A percentile compares a stretch with the other conserved stretches of the same genome.
phyloP scores from a whole-genome alignment of 106 monocot species.

The Dendrobium huoshanense region DNA sequence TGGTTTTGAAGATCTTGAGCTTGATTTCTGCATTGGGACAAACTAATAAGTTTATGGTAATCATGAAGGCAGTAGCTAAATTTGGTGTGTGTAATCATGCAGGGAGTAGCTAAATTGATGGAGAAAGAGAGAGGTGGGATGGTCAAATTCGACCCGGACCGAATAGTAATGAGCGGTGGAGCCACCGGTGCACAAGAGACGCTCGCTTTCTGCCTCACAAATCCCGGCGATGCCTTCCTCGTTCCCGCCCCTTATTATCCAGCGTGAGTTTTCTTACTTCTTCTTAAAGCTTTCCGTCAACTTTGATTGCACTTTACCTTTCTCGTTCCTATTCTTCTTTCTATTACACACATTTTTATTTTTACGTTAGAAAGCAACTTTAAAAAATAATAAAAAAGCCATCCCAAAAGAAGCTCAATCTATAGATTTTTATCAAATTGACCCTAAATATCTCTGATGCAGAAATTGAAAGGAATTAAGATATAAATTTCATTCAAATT shows the following conservation, averaged over 20 bases:
- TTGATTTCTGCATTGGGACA: background rate
- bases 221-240: slow-evolving; percentile 71
- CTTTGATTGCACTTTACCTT: no score
- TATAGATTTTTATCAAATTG: no score
- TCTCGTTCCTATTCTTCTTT: no score
- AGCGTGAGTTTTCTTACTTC: slow-evolving; percentile 25
- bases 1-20: no score
- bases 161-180: slow-evolving; percentile 54
- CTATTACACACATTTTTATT: no score
- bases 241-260: slow-evolving; percentile 69
- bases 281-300: no score
- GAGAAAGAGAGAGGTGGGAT: slow-evolving; percentile 20
- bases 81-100: slow-evolving; percentile 10
- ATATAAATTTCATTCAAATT: no score
- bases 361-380: no score
- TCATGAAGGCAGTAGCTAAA: slow-evolving; percentile 16
- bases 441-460: no score
- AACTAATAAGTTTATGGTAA: background rate
- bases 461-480: no score
- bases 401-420: no score
- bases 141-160: slow-evolving; percentile 18
- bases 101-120: slow-evolving; percentile 24
- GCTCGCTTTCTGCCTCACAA: slow-evolving; percentile 67
- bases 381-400: no score
- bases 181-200: slow-evolving; percentile 72